A percentile compares a stretch with the other conserved stretches of the same genome.
These are phyloP conservation scores for Erysiphe neolycopersici DNA, from an alignment of 2,329 filamentous ascomycete genomes.

Conservation along the genomic window DNA sequence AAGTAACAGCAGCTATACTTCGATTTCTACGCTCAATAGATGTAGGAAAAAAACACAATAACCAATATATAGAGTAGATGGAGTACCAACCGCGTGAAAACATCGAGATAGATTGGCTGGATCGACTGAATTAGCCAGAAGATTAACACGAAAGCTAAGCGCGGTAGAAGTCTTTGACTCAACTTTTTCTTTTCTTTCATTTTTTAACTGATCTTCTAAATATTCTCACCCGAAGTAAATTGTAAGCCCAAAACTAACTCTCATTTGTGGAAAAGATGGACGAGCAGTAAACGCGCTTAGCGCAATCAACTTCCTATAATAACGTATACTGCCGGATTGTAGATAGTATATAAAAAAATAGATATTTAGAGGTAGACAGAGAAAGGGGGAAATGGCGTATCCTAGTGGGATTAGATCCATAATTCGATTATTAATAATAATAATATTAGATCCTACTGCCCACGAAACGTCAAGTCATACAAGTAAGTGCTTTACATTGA, in stretches of 20 bases:
- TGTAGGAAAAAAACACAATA: background rate
- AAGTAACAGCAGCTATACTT: background rate
- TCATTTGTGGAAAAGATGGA: background rate
- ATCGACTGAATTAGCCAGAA: background rate
- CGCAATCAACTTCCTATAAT: background rate
- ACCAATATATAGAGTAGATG: background rate
- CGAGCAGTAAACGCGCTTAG: background rate
- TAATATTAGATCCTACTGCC: too few species aligned
- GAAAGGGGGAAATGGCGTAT: background rate
- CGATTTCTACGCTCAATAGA: background rate
- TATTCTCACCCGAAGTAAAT: background rate
- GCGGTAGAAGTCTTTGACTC: too few species aligned
- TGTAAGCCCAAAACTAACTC: background rate
- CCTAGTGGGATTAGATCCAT: background rate
- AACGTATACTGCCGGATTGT: background rate
- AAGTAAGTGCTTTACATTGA: too few species aligned
- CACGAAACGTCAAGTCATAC: too few species aligned
- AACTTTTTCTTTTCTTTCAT: too few species aligned
- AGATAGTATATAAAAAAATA: background rate
- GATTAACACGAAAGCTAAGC: background rate
- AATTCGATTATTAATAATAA: background rate
- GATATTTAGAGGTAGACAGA: background rate
- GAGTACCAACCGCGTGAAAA: background rate
- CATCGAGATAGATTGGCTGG: background rate
- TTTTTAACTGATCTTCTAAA: too few species aligned